phyloP scores from a whole-genome alignment of 208 protist species.

The Trypanosoma grayi region DNA sequence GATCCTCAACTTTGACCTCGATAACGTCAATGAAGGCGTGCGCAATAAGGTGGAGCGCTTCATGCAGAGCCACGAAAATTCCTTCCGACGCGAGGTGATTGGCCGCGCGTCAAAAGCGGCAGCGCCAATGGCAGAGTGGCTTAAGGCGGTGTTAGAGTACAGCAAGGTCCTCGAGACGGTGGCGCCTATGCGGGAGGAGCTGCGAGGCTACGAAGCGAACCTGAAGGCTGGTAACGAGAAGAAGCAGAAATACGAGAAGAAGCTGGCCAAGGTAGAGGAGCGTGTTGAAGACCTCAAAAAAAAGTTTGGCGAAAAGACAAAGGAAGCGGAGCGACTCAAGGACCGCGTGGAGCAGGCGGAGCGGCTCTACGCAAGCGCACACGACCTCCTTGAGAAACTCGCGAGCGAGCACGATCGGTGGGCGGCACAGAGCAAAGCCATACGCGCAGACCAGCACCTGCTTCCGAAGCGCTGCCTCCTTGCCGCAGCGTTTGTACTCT shows the following conservation, averaged over 20 bases:
- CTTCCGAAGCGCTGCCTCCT: slow-evolving; percentile 88
- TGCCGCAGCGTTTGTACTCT: slow-evolving; percentile 91
- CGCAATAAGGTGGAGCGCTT: slow-evolving; percentile 87
- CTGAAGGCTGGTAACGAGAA: slow-evolving; percentile 84
- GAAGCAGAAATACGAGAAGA: slow-evolving; percentile 85
- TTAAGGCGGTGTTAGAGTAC: slow-evolving; percentile 96
- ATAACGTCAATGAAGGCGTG: slow-evolving; percentile 65
- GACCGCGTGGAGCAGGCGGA: slow-evolving; percentile 91
- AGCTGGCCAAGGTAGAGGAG: slow-evolving; percentile 90
- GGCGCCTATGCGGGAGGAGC: slow-evolving; percentile 84
- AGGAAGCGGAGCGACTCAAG: slow-evolving; percentile 91
- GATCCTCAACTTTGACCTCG: slow-evolving; percentile 96
- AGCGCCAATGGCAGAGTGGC: slow-evolving; percentile 96
- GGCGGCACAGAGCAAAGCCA: slow-evolving; percentile 83
- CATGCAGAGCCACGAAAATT: slow-evolving; percentile 79
- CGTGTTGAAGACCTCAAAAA: slow-evolving; percentile 91
- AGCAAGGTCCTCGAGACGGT: slow-evolving; percentile 94
- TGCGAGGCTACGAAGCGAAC: slow-evolving; percentile 79
- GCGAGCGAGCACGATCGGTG: slow-evolving; percentile 94
- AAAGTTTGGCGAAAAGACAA: slow-evolving; percentile 93
- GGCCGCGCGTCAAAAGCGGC: slow-evolving; percentile 92
- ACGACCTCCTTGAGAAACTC: slow-evolving; percentile 94
- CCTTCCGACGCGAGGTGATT: slow-evolving; percentile 94
- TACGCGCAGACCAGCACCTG: slow-evolving; percentile 60
- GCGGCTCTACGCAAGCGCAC: slow-evolving; percentile 82